Evolutionary conservation across 2,329 filamentous ascomycete genomes (phyloP).

Genomic region (Emmonsiellopsis sp.): DNA sequence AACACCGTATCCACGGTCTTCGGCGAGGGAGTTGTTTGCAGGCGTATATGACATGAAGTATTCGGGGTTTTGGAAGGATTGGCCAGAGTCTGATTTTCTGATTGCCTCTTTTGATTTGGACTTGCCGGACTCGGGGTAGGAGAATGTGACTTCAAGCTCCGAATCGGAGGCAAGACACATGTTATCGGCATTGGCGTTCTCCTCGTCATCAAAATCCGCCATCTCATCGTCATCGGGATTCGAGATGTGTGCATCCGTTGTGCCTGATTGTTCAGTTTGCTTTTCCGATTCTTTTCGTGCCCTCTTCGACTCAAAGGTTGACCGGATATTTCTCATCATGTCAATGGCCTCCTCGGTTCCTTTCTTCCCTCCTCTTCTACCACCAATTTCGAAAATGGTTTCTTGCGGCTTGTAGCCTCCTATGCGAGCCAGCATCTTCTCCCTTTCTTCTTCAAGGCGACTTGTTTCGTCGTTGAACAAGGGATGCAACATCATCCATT

Average conservation of each 20-base stretch:
- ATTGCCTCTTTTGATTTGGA: constrained; percentile 46
- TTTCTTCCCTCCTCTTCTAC: constrained; percentile 63
- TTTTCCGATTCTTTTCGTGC: constrained; percentile 24
- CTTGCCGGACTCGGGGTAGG: constrained; percentile 44
- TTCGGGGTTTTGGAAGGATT: constrained; percentile 70
- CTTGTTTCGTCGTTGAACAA: constrained; percentile 64
- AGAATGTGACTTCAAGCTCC: constrained; percentile 63
- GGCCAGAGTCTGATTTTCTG: constrained; percentile 13
- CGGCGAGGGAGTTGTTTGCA: constrained; percentile 66
- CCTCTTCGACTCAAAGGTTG: constrained; percentile 34
- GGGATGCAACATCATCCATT: constrained; percentile 67
- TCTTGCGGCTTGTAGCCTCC: constrained; percentile 83
- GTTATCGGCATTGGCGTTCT: constrained; percentile 37
- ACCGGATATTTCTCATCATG: constrained; percentile 37
- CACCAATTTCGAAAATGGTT: constrained; percentile 93
- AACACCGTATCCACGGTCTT: constrained; percentile 89
- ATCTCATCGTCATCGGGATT: constrained; percentile 33
- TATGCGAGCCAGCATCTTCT: constrained; percentile 80
- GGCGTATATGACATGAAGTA: constrained; percentile 97
- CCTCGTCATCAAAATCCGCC: constrained; percentile 28
- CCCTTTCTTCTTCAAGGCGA: constrained; percentile 59
- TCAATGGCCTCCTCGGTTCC: constrained; percentile 57
- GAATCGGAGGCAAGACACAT: constrained; percentile 53
- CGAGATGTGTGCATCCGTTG: neutral
- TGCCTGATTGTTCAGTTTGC: constrained; percentile 19